These are phyloP conservation scores for Morella rubra DNA, from an alignment of 306 rosid genomes.

Conservation along the genomic window DNA sequence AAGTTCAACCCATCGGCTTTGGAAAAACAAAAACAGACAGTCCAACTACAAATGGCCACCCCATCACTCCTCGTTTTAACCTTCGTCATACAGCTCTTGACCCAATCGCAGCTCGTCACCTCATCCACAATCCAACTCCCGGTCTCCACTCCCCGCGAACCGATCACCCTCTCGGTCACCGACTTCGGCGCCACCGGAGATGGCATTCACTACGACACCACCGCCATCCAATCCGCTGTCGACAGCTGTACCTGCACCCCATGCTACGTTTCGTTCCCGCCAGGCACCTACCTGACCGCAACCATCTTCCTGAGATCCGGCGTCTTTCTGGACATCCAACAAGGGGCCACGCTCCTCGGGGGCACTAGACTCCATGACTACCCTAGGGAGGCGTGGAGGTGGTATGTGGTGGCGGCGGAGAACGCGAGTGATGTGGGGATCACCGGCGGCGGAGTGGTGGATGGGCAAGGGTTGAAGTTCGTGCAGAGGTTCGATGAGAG, in stretches of 20 bases:
- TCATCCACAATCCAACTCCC: slow-evolving; percentile 9
- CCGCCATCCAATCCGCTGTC: slow-evolving; percentile 78
- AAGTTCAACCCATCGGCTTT: no score
- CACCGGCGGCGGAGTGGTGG: slow-evolving; percentile 79
- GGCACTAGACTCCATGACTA: slow-evolving; percentile 61
- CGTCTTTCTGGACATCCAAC: slow-evolving; percentile 53
- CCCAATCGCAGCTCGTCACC: slow-evolving; percentile 45
- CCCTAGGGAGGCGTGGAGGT: slow-evolving; percentile 54
- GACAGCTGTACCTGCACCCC: slow-evolving; percentile 46
- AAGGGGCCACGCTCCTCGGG: slow-evolving; percentile 65
- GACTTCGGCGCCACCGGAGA: slow-evolving; percentile 82
- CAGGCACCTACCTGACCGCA: slow-evolving; percentile 74
- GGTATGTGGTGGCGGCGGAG: slow-evolving; percentile 91
- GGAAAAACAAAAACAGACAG: no score
- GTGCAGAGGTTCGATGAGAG: slow-evolving; percentile 61
- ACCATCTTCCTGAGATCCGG: slow-evolving; percentile 76
- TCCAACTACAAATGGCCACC: slow-evolving; percentile 29
- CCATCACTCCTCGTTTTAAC: slow-evolving; percentile 5
- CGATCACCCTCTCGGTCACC: slow-evolving; percentile 46
- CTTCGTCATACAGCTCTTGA: slow-evolving; percentile 14
- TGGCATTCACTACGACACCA: slow-evolving; percentile 70
- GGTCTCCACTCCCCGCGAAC: slow-evolving; percentile 12
- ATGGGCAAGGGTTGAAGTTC: slow-evolving; percentile 74
- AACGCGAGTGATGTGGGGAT: slow-evolving; percentile 73
- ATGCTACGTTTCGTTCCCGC: slow-evolving; percentile 68